Base-by-base conservation (phyloP, 2,329 filamentous ascomycete species). In the Cytospora mali region DNA sequence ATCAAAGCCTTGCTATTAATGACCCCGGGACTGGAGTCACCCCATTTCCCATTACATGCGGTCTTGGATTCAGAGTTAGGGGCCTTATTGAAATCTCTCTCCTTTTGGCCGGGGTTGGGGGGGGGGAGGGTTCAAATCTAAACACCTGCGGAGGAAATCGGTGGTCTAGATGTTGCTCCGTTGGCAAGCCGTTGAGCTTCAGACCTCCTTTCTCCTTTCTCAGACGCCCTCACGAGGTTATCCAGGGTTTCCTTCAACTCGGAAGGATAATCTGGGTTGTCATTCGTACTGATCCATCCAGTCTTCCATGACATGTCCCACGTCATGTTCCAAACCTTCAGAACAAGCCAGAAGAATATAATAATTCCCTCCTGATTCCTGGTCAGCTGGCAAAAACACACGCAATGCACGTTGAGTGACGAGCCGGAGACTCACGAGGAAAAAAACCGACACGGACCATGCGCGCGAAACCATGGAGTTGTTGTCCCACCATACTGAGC, bases 401-500 rank as follows among this genome's bases (percentile, higher is more conserved):
- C 3, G n/a, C 18, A 39, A 6, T 16, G 4, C 13, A 18, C 10
- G 14, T 1, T 39, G 35, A 6, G 4, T 29, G 21, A 5, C 7
- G 3, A 9, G 4, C 9, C 3, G 14, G 6, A 3, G 13, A 21
- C 62, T 56, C 13, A 64, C 62, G 0, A 61, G 46, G 1, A 61
- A 56, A 33, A 56, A 64, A 1, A 64, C 62, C 3, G 57, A 55
- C 21, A 39, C 35, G 7, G 58, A 33, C 62, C 62, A 64, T 18
- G 62, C 33, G 1, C 7, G 6, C 7, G 62, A 61, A 7, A 64
- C 50, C 2, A 18, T 21, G 1, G 42, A 33, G 11, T 18, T 35
- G 18, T 53, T 51, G 1, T 53, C 51, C 62, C 62, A 64, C 62
- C 62, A 64, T 18, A 64, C 53, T 1, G 62, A 64, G 28, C 57